Evolutionary conservation across 2,329 filamentous ascomycete genomes (phyloP).

Genomic region (Penicillium concentricum): DNA sequence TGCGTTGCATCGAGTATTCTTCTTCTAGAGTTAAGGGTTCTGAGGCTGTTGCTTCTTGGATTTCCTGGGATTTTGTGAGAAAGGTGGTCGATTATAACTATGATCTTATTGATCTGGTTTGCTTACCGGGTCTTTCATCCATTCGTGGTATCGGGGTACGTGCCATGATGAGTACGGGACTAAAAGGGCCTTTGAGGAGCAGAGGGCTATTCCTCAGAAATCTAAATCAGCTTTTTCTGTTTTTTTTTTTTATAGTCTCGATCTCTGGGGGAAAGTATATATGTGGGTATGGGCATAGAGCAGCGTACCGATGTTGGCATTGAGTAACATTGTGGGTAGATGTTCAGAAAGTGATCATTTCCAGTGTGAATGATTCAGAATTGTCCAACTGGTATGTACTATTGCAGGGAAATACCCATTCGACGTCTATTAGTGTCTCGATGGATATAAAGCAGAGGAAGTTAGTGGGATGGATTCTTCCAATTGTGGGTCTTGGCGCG

Average conservation of each 20-base stretch:
- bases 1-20: slow-evolving; percentile 87
- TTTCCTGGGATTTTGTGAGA: slow-evolving; percentile 46
- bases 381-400: not conserved
- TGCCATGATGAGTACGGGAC: slow-evolving; percentile 83
- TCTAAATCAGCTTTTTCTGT: not conserved
- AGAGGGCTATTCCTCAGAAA: slow-evolving; percentile 57
- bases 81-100: not conserved
- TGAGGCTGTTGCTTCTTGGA: slow-evolving; percentile 82
- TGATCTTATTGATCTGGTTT: not conserved
- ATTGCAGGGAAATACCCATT: not conserved
- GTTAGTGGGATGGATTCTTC: slow-evolving; percentile 12
- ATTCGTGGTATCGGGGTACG: slow-evolving; percentile 78
- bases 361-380: not conserved
- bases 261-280: not conserved
- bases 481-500: slow-evolving; percentile 19
- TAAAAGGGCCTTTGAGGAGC: slow-evolving; percentile 65
- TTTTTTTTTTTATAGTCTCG: not conserved
- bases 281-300: not conserved
- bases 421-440: not conserved
- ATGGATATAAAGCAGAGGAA: not conserved
- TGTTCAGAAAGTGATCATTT: not conserved
- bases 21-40: slow-evolving; percentile 76
- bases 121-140: slow-evolving; percentile 79
- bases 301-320: slow-evolving; percentile 35
- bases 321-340: slow-evolving; percentile 32